phyloP scores from a whole-genome alignment of 192 early-diverging fungal genomes.

The Chytriomyces confervae region DNA sequence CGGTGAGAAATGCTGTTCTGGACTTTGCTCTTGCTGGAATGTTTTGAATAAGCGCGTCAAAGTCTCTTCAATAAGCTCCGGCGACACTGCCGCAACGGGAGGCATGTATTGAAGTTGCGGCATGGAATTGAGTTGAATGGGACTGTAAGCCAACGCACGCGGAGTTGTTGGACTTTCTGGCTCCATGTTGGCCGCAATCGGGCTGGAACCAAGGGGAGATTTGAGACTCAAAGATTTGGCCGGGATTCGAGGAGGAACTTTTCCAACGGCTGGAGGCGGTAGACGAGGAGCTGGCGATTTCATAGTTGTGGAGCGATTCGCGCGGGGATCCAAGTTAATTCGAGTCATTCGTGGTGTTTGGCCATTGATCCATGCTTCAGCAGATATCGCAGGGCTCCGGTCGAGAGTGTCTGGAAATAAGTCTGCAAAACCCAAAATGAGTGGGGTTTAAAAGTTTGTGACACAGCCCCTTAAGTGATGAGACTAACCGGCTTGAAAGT shows the following conservation, averaged over 20 bases:
- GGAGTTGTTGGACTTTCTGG: background rate
- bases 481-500: constrained; percentile 65
- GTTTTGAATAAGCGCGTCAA: background rate
- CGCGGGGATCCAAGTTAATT: constrained; percentile 27
- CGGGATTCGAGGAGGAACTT: background rate
- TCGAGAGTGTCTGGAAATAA: constrained; percentile 79
- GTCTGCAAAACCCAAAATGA: constrained; percentile 52
- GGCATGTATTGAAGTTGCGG: background rate
- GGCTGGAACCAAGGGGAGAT: background rate
- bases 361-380: constrained; percentile 65
- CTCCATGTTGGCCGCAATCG: background rate
- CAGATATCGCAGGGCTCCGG: constrained; percentile 53
- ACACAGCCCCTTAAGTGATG: background rate
- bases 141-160: background rate
- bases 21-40: background rate
- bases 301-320: background rate
- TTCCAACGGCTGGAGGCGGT: background rate
- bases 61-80: background rate
- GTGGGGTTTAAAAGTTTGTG: background rate
- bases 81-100: background rate
- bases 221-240: background rate
- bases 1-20: background rate
- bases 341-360: constrained; percentile 8
- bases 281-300: background rate
- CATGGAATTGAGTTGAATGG: background rate